These are phyloP conservation scores for Abrus pulchellus DNA, from an alignment of 306 rosid species.

Conservation along the genomic window DNA sequence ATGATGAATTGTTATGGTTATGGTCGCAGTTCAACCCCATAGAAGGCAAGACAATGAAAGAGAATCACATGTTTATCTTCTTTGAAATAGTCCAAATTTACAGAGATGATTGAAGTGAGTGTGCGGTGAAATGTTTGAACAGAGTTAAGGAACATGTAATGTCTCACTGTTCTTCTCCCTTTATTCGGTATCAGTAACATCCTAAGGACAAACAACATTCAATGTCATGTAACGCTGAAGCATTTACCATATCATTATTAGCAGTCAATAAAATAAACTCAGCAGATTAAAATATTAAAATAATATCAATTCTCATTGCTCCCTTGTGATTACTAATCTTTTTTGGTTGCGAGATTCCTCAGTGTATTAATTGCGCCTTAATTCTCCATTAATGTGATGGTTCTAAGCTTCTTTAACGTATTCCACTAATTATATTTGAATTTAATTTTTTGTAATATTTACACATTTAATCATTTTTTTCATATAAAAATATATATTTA, in stretches of 20 bases:
- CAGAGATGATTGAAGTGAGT: conserved; percentile 38
- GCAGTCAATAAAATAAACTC: background rate
- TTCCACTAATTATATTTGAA: background rate
- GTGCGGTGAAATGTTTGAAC: conserved; percentile 59
- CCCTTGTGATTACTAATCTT: background rate
- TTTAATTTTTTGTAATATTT: background rate
- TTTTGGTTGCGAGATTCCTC: background rate
- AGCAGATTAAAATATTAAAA: background rate
- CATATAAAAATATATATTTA: too few relatives aligned
- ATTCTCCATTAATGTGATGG: background rate
- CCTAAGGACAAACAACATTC: background rate
- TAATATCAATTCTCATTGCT: background rate
- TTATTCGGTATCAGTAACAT: conserved; percentile 21
- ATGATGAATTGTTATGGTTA: conserved; percentile 46
- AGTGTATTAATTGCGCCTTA: conserved; percentile 7
- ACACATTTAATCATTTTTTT: background rate
- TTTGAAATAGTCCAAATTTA: conserved; percentile 46
- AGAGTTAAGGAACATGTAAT: background rate
- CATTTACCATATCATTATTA: background rate
- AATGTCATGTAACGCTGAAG: conserved; percentile 6
- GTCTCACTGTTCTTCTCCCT: conserved; percentile 31
- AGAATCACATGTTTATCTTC: conserved; percentile 35
- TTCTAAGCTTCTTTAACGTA: background rate
- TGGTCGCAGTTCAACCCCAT: conserved; percentile 41
- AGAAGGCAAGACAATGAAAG: conserved; percentile 46